Base-by-base conservation (phyloP, 768 basidiomycete species). In the Plicaturopsis crispa region DNA sequence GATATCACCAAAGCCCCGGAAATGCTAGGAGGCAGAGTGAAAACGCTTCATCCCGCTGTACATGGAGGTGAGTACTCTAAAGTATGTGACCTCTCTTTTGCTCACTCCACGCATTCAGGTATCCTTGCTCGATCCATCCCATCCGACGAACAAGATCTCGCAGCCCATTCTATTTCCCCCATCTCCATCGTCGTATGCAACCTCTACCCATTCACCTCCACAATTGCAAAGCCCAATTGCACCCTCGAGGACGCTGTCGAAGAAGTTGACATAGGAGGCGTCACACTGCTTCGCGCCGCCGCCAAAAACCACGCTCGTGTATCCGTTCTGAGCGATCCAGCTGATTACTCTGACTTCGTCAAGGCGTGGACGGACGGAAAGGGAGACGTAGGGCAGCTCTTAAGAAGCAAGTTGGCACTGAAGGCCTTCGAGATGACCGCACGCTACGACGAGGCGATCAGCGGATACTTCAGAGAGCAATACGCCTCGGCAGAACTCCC, bases 161-260 rank as follows among this genome's bases (percentile, higher is more conserved):
- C 73, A 20, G 68, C 80, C 5, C 91, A 94, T 53, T 69, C 68
- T 42, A 98, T 99, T 61, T 77, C 86, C 5, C 87, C 88, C 45
- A 97, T 98, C 64, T 81, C 85, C 40, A 84, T 99, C 66, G 94
- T 99, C 41, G 92, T 96, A 44, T 99, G 96, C 79, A 99, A 99
- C 60, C 79, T 99, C 37, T 98, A 99, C 68, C 96, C 96, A 1
- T 99, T 99, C 67, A 78, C 86, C 22, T 76, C 80, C 16, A 96
- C 93, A 34, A 87, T 94, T 56, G 75, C 93, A 1, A 78, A 82
- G 50, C 87, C 91, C 0, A 76, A 77, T 47, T 93, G 92, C 63
- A 92, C 89, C 8, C 77, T 97, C 43, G 78, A 88, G 3, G 84
- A 84, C 34, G 94, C 94, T 4, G 83, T 98, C 42, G 96, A 99